Percentiles rank a stretch among this genome's conserved stretches.
Evolutionary conservation across 1,139 yeast genomes (phyloP).

Genomic region (Saccharomyces pastorianus): DNA sequence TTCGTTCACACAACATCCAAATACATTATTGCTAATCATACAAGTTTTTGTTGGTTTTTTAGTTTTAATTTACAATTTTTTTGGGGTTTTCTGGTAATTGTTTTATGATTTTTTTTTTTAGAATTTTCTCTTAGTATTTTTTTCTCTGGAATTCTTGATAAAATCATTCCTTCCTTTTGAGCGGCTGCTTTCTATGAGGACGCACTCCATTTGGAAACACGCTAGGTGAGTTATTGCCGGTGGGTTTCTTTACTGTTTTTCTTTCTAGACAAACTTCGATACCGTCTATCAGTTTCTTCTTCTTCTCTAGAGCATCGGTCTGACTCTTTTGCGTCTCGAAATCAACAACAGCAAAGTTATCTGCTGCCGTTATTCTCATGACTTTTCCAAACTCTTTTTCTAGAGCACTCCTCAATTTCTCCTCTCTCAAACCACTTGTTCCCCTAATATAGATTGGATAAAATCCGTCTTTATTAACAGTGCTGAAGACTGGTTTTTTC

Average conservation of each 20-base stretch:
- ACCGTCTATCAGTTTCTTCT: constrained; percentile 19
- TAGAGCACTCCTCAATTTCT: constrained; percentile 18
- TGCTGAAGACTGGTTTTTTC: constrained; percentile 19
- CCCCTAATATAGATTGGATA: constrained; percentile 28
- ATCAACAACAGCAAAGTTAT: constrained; percentile 29
- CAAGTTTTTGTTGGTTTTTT: background rate
- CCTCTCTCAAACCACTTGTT: constrained; percentile 24
- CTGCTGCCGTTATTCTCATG: constrained; percentile 25
- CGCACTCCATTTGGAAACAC: constrained; percentile 2
- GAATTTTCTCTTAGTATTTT: background rate
- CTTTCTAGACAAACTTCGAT: constrained; percentile 23
- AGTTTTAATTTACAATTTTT: background rate
- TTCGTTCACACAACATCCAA: background rate
- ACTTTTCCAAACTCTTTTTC: constrained; percentile 26
- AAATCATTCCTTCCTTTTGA: constrained; percentile 8
- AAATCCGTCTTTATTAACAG: constrained; percentile 28
- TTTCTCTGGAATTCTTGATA: too few species aligned
- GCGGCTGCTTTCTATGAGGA: constrained; percentile 5
- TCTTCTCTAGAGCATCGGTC: constrained; percentile 26
- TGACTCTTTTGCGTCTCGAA: constrained; percentile 28
- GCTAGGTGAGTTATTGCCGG: background rate
- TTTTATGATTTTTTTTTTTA: background rate
- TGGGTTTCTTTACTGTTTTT: constrained; percentile 21
- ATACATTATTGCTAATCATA: background rate
- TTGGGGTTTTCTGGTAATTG: background rate